Conservation (phyloP, 768 basidiomycete species). For the Goffeauzyma gilvescens region DNA sequence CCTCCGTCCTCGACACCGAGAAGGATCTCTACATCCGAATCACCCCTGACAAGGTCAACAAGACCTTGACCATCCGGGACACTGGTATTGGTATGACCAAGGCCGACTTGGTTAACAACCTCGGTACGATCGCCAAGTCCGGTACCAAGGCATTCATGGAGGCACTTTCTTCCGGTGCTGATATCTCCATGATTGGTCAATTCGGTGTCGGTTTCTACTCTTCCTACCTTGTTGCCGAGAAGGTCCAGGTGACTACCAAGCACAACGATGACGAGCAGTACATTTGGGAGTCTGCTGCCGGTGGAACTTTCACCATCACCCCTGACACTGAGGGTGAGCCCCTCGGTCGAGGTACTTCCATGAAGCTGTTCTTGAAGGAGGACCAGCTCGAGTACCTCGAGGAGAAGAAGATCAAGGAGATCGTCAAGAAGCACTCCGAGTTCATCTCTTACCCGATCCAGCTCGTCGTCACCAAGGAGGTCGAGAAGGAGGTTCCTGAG, state of each 20-base stretch:
- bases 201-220: slow-evolving; percentile 99
- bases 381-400: slow-evolving; percentile 98
- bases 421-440: slow-evolving; percentile 99
- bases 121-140: slow-evolving; percentile 40
- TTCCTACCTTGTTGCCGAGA: slow-evolving; percentile 95
- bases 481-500: slow-evolving; percentile 67
- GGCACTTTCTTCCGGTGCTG: slow-evolving; percentile 48
- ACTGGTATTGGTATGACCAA: slow-evolving; percentile 99
- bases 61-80: slow-evolving; percentile 73
- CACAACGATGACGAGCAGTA: slow-evolving; percentile 99
- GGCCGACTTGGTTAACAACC: slow-evolving; percentile 98
- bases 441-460: slow-evolving; percentile 99
- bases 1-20: slow-evolving; percentile 65
- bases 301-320: slow-evolving; percentile 98
- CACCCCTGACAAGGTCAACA: slow-evolving; percentile 88
- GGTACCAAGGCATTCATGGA: slow-evolving; percentile 91
- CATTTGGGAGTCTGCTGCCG: slow-evolving; percentile 99
- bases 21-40: slow-evolving; percentile 92
- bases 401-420: slow-evolving; percentile 98
- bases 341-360: slow-evolving; percentile 82
- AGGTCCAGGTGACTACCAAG: slow-evolving; percentile 95
- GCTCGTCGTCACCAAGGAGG: slow-evolving; percentile 94
- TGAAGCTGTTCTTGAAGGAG: slow-evolving; percentile 63
- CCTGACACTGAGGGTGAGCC: slow-evolving; percentile 73
- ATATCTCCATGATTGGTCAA: slow-evolving; percentile 72